Conservation (phyloP, 805 yeast genomes). For the Saccharomycopsis babjevae region DNA sequence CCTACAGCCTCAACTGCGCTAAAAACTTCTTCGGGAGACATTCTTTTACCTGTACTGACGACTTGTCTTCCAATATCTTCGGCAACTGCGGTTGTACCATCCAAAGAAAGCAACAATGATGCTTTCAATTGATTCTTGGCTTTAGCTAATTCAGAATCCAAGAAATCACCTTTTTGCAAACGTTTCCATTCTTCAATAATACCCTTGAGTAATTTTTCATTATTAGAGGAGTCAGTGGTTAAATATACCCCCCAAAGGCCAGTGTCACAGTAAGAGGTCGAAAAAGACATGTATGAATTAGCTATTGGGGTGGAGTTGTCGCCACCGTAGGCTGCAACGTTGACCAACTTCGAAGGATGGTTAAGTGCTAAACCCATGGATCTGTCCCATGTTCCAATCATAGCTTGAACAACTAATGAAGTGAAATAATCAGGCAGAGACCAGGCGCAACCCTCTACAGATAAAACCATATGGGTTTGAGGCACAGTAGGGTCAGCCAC, state of each 20-base stretch:
- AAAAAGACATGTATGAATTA: constrained; percentile 91
- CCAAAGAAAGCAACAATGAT: constrained; percentile 75
- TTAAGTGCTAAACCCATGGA: constrained; percentile 75
- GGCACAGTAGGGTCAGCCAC: constrained; percentile 77
- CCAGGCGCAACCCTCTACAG: constrained; percentile 99
- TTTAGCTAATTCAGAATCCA: constrained; percentile 81
- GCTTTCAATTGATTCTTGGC: constrained; percentile 95
- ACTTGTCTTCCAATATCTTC: constrained; percentile 97
- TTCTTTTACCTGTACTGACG: constrained; percentile 75
- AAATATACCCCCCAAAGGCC: constrained; percentile 97
- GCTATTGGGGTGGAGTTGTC: constrained; percentile 60
- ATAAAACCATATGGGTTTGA: constrained; percentile 82
- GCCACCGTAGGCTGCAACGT: constrained; percentile 48
- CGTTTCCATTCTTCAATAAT: constrained; percentile 84
- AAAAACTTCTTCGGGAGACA: constrained; percentile 38
- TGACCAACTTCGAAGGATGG: constrained; percentile 77
- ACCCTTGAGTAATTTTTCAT: constrained; percentile 56
- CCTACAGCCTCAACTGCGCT: constrained; percentile 67
- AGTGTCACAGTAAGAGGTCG: constrained; percentile 94
- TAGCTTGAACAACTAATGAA: constrained; percentile 92
- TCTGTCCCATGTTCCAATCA: constrained; percentile 96
- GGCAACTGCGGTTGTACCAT: constrained; percentile 91
- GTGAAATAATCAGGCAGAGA: constrained; percentile 90
- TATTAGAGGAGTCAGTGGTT: constrained; percentile 53
- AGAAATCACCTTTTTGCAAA: constrained; percentile 63